Evolutionary conservation across 495 filamentous ascomycete genomes (phyloP), one percentile per base, ranked within the genome.

Genomic region (Neurospora sp.): DNA sequence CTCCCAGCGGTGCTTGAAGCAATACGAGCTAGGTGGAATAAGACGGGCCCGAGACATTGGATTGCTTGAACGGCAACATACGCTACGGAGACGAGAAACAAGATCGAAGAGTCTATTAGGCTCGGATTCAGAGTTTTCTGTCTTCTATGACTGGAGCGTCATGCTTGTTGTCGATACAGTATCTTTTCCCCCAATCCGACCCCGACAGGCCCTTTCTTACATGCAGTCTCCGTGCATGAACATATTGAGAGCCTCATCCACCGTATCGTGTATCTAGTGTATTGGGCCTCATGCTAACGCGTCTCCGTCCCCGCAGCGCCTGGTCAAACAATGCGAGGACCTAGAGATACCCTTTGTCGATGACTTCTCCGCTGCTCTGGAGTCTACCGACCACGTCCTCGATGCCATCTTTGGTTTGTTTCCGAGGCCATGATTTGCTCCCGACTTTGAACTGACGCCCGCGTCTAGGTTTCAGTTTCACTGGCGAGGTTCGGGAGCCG

Each of bases 371-470:
- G 60, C 82, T 3, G 90, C 92, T 11, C 79, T 97, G 6, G 82
- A 86, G 74, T 84, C 89, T 66, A 86, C 91, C 27, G 88, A 96
- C 79, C 91, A 97, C 77, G 85, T 99, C 70, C 85, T 99, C 73
- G 96, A 99, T 82, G 93, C 96, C 49, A 93, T 99, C 78, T 99
- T 99, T 79, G 96, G 91, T 91, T 80, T 44, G 81, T 82, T 23
- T 70, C 71, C 40, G 49, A 69, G 70, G 73, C 49, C 54, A 69
- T 62, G 27, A 20, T 35, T 70, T 23, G 31, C 75, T 70, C 62
- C 5, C 18, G n/a, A 20, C 9, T 2, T 23, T 40, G 18, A 18
- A 72, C 49, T 72, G 23, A 81, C 78, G 72, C 27, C 7, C 39
- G 46, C 14, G 7, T 72, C 69, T 12, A 91, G 90, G 94, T 49